Evolutionary conservation across 345 rosid genomes (phyloP).

Genomic region (Populus deltoides): DNA sequence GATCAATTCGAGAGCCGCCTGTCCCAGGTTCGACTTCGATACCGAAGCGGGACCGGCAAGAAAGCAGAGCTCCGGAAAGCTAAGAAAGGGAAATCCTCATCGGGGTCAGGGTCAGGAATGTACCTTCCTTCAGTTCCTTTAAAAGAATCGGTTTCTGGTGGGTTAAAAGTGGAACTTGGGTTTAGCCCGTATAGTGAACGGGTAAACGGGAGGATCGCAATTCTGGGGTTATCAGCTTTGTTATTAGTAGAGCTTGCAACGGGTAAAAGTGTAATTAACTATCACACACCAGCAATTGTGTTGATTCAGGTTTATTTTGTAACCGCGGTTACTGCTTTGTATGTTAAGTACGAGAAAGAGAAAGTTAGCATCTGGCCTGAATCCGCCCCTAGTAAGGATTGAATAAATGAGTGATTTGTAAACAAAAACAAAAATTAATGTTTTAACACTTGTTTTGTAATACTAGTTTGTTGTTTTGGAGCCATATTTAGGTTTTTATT

Average conservation of each 20-base stretch:
- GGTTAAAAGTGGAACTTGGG: slow-evolving; percentile 77
- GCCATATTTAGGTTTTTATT: neutral
- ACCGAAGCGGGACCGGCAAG: slow-evolving; percentile 75
- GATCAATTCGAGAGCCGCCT: slow-evolving; percentile 71
- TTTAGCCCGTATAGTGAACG: slow-evolving; percentile 70
- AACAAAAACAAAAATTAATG: neutral
- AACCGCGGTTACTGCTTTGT: slow-evolving; percentile 64
- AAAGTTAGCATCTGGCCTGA: slow-evolving; percentile 74
- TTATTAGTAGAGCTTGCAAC: slow-evolving; percentile 84
- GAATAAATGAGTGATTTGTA: neutral
- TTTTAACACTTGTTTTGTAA: neutral
- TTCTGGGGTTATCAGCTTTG: slow-evolving; percentile 68
- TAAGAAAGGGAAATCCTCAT: slow-evolving; percentile 46
- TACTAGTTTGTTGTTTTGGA: no score
- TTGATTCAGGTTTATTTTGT: slow-evolving; percentile 67
- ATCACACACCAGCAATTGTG: slow-evolving; percentile 74
- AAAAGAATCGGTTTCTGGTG: slow-evolving; percentile 60
- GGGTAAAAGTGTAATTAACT: slow-evolving; percentile 73
- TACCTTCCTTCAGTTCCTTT: slow-evolving; percentile 76
- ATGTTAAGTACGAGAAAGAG: slow-evolving; percentile 69
- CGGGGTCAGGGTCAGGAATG: slow-evolving; percentile 34
- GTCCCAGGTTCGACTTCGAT: slow-evolving; percentile 57
- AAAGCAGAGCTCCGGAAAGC: slow-evolving; percentile 77
- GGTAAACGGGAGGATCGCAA: slow-evolving; percentile 70
- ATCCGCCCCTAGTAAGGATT: slow-evolving; percentile 18